Conservation (phyloP, 1,284 basidiomycete species). For the Phaffia rhodozyma region DNA sequence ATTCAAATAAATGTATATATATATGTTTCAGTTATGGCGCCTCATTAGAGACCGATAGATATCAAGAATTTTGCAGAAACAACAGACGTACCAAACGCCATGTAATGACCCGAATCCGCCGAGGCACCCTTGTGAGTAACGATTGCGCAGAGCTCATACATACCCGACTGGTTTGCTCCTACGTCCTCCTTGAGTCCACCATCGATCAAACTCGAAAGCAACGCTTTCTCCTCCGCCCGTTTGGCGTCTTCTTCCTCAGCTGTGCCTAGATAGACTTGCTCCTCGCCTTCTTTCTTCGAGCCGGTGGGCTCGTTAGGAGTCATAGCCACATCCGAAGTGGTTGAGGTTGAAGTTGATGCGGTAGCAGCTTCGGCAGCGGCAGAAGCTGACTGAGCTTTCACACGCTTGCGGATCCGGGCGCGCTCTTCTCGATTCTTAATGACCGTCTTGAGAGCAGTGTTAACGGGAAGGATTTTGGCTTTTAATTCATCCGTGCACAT, state of each 20-base stretch:
- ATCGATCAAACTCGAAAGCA: slow-evolving; percentile 24
- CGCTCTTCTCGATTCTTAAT: slow-evolving; percentile 77
- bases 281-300: slow-evolving; percentile 8
- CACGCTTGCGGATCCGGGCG: slow-evolving; percentile 61
- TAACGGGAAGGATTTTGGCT: slow-evolving; percentile 56
- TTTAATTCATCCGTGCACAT: slow-evolving; percentile 67
- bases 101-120: slow-evolving; percentile 88
- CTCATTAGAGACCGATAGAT: too few species aligned
- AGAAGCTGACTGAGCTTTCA: slow-evolving; percentile 41
- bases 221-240: slow-evolving; percentile 35
- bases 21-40: too few species aligned
- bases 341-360: neutral
- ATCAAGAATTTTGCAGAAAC: too few species aligned
- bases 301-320: neutral
- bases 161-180: slow-evolving; percentile 27
- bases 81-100: slow-evolving; percentile 60
- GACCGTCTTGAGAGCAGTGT: slow-evolving; percentile 58
- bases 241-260: slow-evolving; percentile 52
- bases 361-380: slow-evolving; percentile 16
- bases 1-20: neutral
- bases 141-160: slow-evolving; percentile 46
- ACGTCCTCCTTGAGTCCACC: slow-evolving; percentile 18
- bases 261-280: slow-evolving; percentile 12
- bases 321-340: neutral
- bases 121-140: slow-evolving; percentile 94